phyloP scores from a whole-genome alignment of 805 yeast genomes.

The Schizosaccharomyces cryophilus region DNA sequence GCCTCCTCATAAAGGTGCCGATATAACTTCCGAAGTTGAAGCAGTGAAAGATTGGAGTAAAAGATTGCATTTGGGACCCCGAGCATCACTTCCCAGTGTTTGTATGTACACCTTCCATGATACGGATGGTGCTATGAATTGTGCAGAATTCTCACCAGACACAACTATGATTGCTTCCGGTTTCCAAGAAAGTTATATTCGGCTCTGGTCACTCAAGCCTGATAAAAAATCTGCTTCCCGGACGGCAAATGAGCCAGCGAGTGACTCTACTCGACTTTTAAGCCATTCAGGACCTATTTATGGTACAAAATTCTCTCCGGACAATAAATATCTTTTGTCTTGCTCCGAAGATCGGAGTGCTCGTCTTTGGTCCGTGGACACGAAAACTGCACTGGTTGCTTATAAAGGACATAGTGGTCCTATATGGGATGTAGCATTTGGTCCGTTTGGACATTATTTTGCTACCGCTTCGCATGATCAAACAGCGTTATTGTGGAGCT shows the following conservation, averaged over 20 bases:
- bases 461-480: slow-evolving; percentile 97
- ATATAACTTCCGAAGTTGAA: slow-evolving; percentile 53
- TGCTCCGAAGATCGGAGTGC: slow-evolving; percentile 82
- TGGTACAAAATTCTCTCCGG: slow-evolving; percentile 76
- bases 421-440: slow-evolving; percentile 87
- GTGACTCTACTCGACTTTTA: slow-evolving; percentile 22
- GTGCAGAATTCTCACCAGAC: slow-evolving; percentile 67
- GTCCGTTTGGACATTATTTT: slow-evolving; percentile 90
- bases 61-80: slow-evolving; percentile 44
- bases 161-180: slow-evolving; percentile 79
- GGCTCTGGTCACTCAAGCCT: slow-evolving; percentile 85
- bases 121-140: slow-evolving; percentile 70
- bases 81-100: slow-evolving; percentile 72
- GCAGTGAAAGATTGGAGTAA: slow-evolving; percentile 64
- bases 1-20: slow-evolving; percentile 59
- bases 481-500: slow-evolving; percentile 92
- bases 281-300: slow-evolving; percentile 93
- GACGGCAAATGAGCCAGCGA: background rate
- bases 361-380: slow-evolving; percentile 80
- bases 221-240: slow-evolving; percentile 23
- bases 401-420: slow-evolving; percentile 93
- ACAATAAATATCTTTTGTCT: slow-evolving; percentile 53
- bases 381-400: slow-evolving; percentile 69
- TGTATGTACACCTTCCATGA: slow-evolving; percentile 97
- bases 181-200: slow-evolving; percentile 72